A percentile compares a stretch with the other conserved stretches of the same genome.
These are phyloP conservation scores for Umbilicus rupestris DNA, from an alignment of 164 flowering plant genomes.

Conservation along the genomic window DNA sequence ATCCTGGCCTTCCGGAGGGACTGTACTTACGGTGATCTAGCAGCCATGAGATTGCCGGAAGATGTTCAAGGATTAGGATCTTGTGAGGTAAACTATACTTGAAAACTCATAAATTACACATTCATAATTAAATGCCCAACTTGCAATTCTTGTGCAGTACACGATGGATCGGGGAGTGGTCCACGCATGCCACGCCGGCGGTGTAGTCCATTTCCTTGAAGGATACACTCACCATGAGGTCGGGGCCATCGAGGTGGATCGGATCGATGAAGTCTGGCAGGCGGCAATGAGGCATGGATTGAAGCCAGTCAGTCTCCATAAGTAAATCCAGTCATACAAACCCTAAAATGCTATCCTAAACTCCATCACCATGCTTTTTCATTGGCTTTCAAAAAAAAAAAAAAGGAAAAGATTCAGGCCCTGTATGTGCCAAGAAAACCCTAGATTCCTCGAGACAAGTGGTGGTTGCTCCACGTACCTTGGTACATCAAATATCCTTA, in stretches of 20 bases:
- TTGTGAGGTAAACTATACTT: constrained; percentile 57
- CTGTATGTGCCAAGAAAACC: too few species aligned
- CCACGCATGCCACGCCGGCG: constrained; percentile 98
- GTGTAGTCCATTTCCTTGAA: constrained; percentile 69
- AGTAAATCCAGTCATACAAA: not conserved
- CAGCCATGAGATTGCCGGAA: constrained; percentile 81
- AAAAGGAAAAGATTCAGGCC: too few species aligned
- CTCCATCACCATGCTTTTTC: too few species aligned
- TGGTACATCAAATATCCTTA: too few species aligned
- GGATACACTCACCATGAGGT: constrained; percentile 95
- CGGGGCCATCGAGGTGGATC: constrained; percentile 74
- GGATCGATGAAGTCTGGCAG: constrained; percentile 80
- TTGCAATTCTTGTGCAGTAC: constrained; percentile 37
- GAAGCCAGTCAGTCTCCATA: constrained; percentile 33
- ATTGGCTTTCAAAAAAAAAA: too few species aligned
- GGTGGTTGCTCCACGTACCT: too few species aligned
- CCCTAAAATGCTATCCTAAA: not conserved
- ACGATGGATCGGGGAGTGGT: constrained; percentile 85
- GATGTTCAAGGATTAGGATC: constrained; percentile 74
- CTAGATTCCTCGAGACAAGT: too few species aligned
- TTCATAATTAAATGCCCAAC: not conserved
- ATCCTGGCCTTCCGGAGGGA: constrained; percentile 58
- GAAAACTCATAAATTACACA: not conserved
- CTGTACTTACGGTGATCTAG: constrained; percentile 82
- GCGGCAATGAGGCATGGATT: constrained; percentile 83